These are phyloP conservation scores for Blastobotrys capitulatus DNA, from an alignment of 1,139 yeast genomes.

Conservation along the genomic window DNA sequence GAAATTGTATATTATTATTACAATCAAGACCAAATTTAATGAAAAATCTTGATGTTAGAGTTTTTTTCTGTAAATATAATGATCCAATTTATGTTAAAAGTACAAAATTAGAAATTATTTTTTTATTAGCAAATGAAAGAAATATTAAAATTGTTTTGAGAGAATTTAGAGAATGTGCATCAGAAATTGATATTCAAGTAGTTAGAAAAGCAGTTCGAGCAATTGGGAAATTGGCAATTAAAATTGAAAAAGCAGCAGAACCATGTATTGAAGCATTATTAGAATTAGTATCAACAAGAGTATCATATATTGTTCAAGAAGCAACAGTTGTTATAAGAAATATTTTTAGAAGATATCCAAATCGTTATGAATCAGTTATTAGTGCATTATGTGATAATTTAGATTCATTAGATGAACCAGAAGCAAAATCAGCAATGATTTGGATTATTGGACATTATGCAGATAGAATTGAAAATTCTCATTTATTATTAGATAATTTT, in stretches of 20 bases:
- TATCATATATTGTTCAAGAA: constrained; percentile 76
- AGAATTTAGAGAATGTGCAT: constrained; percentile 80
- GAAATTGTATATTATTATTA: constrained; percentile 73
- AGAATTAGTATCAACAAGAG: constrained; percentile 58
- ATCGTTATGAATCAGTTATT: constrained; percentile 40
- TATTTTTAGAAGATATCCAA: constrained; percentile 71
- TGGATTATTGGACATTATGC: constrained; percentile 84
- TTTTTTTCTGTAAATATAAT: constrained; percentile 75
- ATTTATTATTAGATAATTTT: constrained; percentile 43
- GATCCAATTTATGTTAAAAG: constrained; percentile 89
- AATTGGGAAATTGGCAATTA: constrained; percentile 82
- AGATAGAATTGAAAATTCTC: constrained; percentile 44
- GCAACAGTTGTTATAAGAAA: constrained; percentile 71
- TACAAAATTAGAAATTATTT: constrained; percentile 83
- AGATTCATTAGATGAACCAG: constrained; percentile 59
- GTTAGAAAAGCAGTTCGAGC: constrained; percentile 85
- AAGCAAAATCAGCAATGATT: constrained; percentile 69
- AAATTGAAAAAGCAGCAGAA: constrained; percentile 53
- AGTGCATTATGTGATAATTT: constrained; percentile 42
- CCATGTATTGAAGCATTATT: constrained; percentile 60
- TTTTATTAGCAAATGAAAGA: constrained; percentile 61
- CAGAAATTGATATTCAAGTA: constrained; percentile 80
- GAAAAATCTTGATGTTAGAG: constrained; percentile 56
- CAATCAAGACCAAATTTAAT: constrained; percentile 61
- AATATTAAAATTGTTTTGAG: constrained; percentile 60